Base-by-base conservation (phyloP, 2,329 filamentous ascomycete species). In the Coniochaeta sp. region DNA sequence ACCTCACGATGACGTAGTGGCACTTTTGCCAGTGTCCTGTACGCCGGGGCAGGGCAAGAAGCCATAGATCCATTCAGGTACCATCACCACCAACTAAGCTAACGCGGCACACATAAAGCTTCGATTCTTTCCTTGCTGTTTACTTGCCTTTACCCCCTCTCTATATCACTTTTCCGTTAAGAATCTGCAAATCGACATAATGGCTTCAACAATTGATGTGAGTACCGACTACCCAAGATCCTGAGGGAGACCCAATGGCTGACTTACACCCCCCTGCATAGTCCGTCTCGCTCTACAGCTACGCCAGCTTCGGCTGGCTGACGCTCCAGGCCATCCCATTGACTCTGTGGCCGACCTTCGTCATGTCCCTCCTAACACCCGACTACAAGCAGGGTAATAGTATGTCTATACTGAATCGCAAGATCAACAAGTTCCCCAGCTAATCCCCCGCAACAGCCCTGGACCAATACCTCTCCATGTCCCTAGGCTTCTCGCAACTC, bases 401-500 rank as follows among this genome's bases (percentile, higher is more conserved):
- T 72, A 31, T 38, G 67, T 55, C 30, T 32, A 9, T 9, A 32
- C n/a, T n/a, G 9, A n/a, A 32, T 32, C 30, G 9, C 9, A n/a
- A 32, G 30, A 9, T 32, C 30, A 9, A 32, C 9, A 10, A 1
- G 3, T 8, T 22, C 8, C 8, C 14, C 3, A 16, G 33, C 24
- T 28, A 24, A 35, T 26, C 7, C 33, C 6, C 20, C 18, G 48
- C 14, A 12, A 35, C 57, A 81, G 83, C 70, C 22, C 73, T 89
- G 28, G 86, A 91, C 67, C 69, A 79, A 52, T 92, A 92, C 75
- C 84, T 91, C 65, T 82, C 82, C 49, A 85, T 87, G 38, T 81
- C 78, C 26, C 76, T 90, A 1, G 88, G 86, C 56, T 72, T 91
- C 52, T 72, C 82, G 27, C 76, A 90, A 42, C 71, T 91, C 20